A percentile compares a stretch with the other conserved stretches of the same genome.
Conservation (phyloP, 495 filamentous ascomycete species). For the Extremus antarcticus region DNA sequence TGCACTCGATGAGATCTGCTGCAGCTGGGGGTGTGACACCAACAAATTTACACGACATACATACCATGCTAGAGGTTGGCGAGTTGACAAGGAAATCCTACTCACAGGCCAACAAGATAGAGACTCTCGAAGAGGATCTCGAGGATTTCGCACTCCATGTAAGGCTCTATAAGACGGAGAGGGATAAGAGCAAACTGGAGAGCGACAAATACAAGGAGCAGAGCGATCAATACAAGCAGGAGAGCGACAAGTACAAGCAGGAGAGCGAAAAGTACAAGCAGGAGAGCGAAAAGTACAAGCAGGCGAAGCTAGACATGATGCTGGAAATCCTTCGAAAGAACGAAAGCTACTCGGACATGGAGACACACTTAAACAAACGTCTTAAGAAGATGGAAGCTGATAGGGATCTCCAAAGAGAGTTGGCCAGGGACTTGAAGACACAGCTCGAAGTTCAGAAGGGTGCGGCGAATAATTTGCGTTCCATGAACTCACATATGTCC, state of each 20-base stretch:
- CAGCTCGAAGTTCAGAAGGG: too few species aligned
- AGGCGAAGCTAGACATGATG: constrained; percentile 2
- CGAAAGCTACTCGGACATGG: background rate
- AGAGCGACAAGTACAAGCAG: background rate
- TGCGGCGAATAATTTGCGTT: too few species aligned
- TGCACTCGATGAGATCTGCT: too few species aligned
- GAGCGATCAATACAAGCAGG: background rate
- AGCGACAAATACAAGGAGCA: background rate
- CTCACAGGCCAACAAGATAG: too few species aligned
- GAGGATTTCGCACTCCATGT: background rate
- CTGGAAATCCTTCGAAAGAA: background rate
- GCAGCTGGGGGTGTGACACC: background rate
- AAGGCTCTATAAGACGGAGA: background rate
- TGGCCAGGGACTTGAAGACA: too few species aligned
- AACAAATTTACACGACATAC: background rate
- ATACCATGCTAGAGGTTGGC: background rate
- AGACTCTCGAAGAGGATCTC: background rate
- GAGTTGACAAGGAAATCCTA: too few species aligned
- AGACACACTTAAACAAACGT: background rate
- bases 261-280: background rate
- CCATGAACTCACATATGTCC: too few species aligned
- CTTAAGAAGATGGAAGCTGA: background rate
- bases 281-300: background rate
- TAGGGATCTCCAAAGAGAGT: too few species aligned
- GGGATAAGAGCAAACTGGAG: background rate